A percentile compares a stretch with the other conserved stretches of the same genome.
Conservation (phyloP, 2,329 filamentous ascomycete species). For the Pseudogymnoascus sp. region DNA sequence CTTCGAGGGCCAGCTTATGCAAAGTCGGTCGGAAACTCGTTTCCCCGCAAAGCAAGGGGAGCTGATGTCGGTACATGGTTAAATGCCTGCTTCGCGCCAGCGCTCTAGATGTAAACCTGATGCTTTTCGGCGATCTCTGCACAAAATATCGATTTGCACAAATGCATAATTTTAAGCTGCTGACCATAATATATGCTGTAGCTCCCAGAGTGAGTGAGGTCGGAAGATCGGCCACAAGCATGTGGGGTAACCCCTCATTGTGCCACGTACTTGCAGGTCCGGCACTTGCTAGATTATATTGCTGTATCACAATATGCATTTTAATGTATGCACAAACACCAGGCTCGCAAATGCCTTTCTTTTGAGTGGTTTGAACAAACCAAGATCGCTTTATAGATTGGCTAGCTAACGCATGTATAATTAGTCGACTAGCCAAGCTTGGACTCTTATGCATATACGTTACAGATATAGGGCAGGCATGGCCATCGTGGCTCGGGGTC, state of each 20-base stretch:
- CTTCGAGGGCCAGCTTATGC: not conserved
- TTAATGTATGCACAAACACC: not conserved
- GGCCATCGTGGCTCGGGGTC: not conserved
- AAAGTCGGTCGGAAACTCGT: not conserved
- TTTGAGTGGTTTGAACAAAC: too few relatives aligned
- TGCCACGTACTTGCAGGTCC: not conserved
- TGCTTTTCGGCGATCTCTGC: not conserved
- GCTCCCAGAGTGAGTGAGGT: not conserved
- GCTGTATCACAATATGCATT: not conserved
- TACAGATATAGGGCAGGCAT: not conserved
- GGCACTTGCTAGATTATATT: not conserved
- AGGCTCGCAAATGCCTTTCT: not conserved
- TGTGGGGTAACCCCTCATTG: not conserved
- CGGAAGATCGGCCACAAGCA: not conserved
- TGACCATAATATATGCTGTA: not conserved
- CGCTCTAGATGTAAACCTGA: not conserved
- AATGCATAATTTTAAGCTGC: not conserved
- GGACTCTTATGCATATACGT: too few relatives aligned
- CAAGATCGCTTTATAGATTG: not conserved
- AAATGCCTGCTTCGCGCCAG: not conserved
- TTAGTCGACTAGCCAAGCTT: too few relatives aligned
- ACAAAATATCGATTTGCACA: not conserved
- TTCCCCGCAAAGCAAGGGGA: not conserved
- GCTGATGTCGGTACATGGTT: not conserved
- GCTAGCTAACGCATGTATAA: not conserved